phyloP scores from a whole-genome alignment of 2,329 filamentous ascomycete species.

The Monilinia aucupariae region DNA sequence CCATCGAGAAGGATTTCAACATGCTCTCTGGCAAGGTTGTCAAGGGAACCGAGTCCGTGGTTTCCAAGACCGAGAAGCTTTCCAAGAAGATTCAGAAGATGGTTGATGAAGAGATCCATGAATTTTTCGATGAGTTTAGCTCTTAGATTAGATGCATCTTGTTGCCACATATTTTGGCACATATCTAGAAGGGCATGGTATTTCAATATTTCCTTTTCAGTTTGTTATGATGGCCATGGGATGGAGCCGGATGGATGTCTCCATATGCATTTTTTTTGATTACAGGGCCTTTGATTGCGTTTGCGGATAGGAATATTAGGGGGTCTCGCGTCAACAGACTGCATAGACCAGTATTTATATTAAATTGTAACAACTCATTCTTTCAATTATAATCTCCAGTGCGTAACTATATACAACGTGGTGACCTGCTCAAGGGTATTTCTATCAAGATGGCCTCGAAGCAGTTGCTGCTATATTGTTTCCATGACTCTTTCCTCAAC shows the following conservation, averaged over 20 bases:
- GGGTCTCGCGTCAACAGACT: constrained; percentile 21
- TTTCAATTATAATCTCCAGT: neutral
- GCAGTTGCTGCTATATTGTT: neutral
- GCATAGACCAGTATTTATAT: constrained; percentile 25
- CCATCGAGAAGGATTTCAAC: constrained; percentile 52
- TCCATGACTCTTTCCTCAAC: constrained; percentile 14
- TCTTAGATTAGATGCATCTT: constrained; percentile 24
- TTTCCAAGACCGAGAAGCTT: constrained; percentile 55
- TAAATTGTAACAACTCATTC: constrained; percentile 17
- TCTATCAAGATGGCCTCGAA: neutral
- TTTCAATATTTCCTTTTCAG: constrained; percentile 25
- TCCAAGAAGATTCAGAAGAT: constrained; percentile 58
- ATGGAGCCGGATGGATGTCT: constrained; percentile 31
- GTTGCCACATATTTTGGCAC: constrained; percentile 23
- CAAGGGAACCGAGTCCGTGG: constrained; percentile 48
- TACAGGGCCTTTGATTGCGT: constrained; percentile 31
- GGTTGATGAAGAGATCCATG: constrained; percentile 56
- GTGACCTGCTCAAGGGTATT: neutral
- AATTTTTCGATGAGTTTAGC: constrained; percentile 49
- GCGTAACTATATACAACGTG: neutral
- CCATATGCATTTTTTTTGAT: constrained; percentile 30
- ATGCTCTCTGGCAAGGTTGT: constrained; percentile 52
- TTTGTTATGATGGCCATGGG: constrained; percentile 31
- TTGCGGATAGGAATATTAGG: constrained; percentile 14
- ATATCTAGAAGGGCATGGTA: constrained; percentile 22